Evolutionary conservation across 495 filamentous ascomycete genomes (phyloP).

Genomic region (Xylaria telfairii): DNA sequence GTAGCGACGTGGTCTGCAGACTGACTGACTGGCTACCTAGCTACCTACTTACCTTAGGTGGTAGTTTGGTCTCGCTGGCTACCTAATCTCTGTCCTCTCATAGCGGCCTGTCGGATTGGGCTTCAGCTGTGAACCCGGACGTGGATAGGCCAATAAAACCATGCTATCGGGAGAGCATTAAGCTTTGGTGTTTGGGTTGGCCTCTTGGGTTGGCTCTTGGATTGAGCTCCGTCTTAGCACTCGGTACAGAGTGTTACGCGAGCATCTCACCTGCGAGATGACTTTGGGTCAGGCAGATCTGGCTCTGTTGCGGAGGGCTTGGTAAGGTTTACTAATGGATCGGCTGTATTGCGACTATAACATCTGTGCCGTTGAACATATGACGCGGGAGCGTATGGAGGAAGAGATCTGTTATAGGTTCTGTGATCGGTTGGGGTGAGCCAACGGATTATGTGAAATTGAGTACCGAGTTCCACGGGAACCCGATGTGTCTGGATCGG

Average conservation of each 20-base stretch:
- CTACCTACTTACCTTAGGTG: too few species aligned
- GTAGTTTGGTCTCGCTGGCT: not conserved
- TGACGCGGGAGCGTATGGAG: not conserved
- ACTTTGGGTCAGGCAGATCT: not conserved
- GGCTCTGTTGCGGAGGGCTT: not conserved
- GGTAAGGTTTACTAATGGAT: conserved; percentile 14
- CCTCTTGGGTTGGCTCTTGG: not conserved
- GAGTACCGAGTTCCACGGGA: not conserved
- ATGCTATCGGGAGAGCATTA: not conserved
- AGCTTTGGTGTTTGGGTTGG: not conserved
- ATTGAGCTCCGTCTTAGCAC: not conserved
- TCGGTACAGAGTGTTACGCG: not conserved
- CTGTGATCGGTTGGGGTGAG: not conserved
- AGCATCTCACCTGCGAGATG: conserved; percentile 2
- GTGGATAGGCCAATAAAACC: not conserved
- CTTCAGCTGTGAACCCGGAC: not conserved
- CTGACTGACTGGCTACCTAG: too few species aligned
- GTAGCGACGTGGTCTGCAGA: conserved; percentile 3
- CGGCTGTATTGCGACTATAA: not conserved
- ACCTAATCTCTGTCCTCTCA: conserved; percentile 9
- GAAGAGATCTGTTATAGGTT: conserved; percentile 1
- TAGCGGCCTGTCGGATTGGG: not conserved
- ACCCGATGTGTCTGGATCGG: not conserved
- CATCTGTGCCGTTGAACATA: not conserved
- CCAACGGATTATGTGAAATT: not conserved